A percentile compares a stretch with the other conserved stretches of the same genome.
Evolutionary conservation across 495 filamentous ascomycete genomes (phyloP).

Genomic region (Hypoxylon cercidicola): DNA sequence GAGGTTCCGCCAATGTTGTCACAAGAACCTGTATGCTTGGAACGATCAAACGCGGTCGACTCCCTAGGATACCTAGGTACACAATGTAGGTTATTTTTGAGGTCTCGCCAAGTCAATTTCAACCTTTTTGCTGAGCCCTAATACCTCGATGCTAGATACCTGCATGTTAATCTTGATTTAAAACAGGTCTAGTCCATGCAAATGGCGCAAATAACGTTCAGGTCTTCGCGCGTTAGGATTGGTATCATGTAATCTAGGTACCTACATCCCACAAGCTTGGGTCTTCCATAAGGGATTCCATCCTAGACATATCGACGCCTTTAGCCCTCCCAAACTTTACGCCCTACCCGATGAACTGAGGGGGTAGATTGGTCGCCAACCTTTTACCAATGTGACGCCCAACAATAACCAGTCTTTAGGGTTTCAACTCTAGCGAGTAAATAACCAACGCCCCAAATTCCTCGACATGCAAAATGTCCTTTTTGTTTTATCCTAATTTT

Average conservation of each 20-base stretch:
- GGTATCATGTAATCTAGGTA: constrained; percentile 23
- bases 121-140: too few relatives aligned
- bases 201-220: background rate
- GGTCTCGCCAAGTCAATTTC: too few relatives aligned
- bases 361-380: background rate
- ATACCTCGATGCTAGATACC: too few relatives aligned
- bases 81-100: too few relatives aligned
- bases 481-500: background rate
- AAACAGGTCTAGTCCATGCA: background rate
- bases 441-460: constrained; percentile 10
- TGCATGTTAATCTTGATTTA: too few relatives aligned
- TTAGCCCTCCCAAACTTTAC: background rate
- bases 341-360: background rate
- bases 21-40: too few relatives aligned
- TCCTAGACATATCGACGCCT: background rate
- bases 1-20: too few relatives aligned
- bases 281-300: background rate
- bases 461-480: constrained; percentile 4
- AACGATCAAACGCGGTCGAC: too few relatives aligned
- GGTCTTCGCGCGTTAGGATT: constrained; percentile 1
- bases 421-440: background rate
- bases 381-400: constrained; percentile 14
- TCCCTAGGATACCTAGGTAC: too few relatives aligned
- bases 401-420: background rate
- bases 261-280: constrained; percentile 4